phyloP scores from a whole-genome alignment of 192 early-diverging fungal species.

The Umbelopsis ramanniana region DNA sequence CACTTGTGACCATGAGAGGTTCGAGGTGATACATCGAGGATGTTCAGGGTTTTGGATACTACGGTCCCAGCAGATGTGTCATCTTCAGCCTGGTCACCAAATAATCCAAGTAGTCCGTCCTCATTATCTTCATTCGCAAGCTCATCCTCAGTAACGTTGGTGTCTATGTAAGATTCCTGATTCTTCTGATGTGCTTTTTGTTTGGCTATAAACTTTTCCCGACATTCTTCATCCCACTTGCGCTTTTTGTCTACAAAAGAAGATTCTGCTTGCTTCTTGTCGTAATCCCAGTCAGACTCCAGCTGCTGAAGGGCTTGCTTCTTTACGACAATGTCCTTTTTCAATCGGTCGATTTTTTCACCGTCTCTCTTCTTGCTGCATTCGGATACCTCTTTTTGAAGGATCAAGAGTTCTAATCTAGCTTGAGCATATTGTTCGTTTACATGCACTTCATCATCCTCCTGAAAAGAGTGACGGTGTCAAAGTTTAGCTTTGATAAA shows the following conservation, averaged over 20 bases:
- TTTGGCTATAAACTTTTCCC: conserved; percentile 24
- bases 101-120: conserved; percentile 31
- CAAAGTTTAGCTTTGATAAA: neutral
- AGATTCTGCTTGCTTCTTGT: conserved; percentile 38
- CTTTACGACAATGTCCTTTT: conserved; percentile 24
- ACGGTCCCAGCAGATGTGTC: neutral
- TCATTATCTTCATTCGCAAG: conserved; percentile 41
- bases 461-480: neutral
- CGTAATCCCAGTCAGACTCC: conserved; percentile 47
- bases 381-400: conserved; percentile 20
- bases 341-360: conserved; percentile 30
- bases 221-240: conserved; percentile 33
- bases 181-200: conserved; percentile 12
- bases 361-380: conserved; percentile 22
- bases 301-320: conserved; percentile 37
- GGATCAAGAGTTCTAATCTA: conserved; percentile 20
- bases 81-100: conserved; percentile 17
- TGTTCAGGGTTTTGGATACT: neutral
- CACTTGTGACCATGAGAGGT: conserved; percentile 17
- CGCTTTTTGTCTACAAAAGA: conserved; percentile 33
- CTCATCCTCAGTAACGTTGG: neutral
- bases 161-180: neutral
- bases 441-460: conserved; percentile 18
- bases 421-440: conserved; percentile 26
- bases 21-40: conserved; percentile 11